A percentile compares a stretch with the other conserved stretches of the same genome.
Conservation (phyloP, 129 eudicot species). For the Pulicaria dysenterica region DNA sequence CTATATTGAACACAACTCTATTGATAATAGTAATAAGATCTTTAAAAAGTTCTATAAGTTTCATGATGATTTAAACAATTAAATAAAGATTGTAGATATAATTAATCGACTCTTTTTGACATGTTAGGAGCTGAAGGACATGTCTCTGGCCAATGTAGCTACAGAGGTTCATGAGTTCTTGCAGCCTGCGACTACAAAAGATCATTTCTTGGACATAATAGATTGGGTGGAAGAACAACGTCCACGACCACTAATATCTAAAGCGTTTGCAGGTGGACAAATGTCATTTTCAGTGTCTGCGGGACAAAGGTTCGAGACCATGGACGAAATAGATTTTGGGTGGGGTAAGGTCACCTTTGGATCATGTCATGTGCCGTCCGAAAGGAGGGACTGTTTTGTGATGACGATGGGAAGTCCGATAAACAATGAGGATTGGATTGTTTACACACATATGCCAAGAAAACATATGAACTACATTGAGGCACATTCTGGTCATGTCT, state of each 20-base stretch:
- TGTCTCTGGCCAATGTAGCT: slow-evolving; percentile 34
- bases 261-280: slow-evolving; percentile 30
- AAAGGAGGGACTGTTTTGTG: slow-evolving; percentile 46
- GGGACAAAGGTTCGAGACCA: slow-evolving; percentile 47
- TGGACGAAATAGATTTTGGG: slow-evolving; percentile 50
- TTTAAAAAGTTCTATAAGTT: neutral
- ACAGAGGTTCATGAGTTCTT: slow-evolving; percentile 40
- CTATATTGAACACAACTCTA: too few species aligned
- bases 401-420: slow-evolving; percentile 61
- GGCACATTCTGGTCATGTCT: slow-evolving; percentile 30
- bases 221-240: slow-evolving; percentile 68
- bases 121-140: slow-evolving; percentile 24
- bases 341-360: slow-evolving; percentile 55
- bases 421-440: slow-evolving; percentile 64
- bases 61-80: neutral
- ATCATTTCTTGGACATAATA: slow-evolving; percentile 56
- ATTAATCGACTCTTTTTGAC: neutral
- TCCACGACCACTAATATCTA: slow-evolving; percentile 45
- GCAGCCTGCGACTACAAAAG: slow-evolving; percentile 34
- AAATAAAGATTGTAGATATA: neutral
- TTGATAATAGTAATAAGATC: neutral
- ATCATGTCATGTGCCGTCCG: slow-evolving; percentile 56
- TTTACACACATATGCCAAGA: slow-evolving; percentile 49
- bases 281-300: slow-evolving; percentile 49
- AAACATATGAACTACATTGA: slow-evolving; percentile 48